Base-by-base conservation (phyloP, 306 rosid genomes). In the Abrus pulchellus region DNA sequence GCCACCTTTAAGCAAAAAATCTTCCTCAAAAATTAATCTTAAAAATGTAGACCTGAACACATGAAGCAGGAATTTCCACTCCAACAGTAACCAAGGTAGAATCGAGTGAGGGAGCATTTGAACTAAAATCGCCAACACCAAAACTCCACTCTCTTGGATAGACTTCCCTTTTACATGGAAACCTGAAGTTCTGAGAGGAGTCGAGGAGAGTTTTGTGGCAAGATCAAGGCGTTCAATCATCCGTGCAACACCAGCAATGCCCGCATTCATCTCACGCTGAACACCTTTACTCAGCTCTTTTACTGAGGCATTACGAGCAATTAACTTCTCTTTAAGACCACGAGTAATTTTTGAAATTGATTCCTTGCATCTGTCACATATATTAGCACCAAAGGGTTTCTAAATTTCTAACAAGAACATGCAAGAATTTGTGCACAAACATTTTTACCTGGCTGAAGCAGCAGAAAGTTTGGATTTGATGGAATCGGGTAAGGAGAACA, bases 281-380 rank as follows among this genome's bases (percentile, higher is more conserved):
- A 90, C 94, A 77, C 92, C 97, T 85, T 84, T 89, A 83, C 93
- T 87, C 69, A 92, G 79, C 86, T 90, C 97, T 84, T 89, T 92
- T 10, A 92, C 90, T 0, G 93, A 86, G 80, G 33, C 85, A 87
- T 92, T 92, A 76, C 85, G 92, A 76, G 92, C 89, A 82, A 89
- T 77, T 64, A 92, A 76, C 89, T 92, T 92, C 85, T 92, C 97
- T 89, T 89, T 92, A 44, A 92, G 55, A 45, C 87, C 93, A 6
- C 71, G 86, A 7, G 94, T 86, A 74, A 93, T 68, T 79, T 82
- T 89, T 9, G 90, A 87, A 76, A 92, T 74, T 14, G 97, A 89
- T 49, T 90, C 97, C 85, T 89, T 90, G 71, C 89, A 92, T 80
- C 97, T 92, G 78, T 78, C 12, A 76, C 56, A 44, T 13, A 41